Base-by-base conservation (phyloP, 148 eudicot genomes). In the Oxyria digyna region DNA sequence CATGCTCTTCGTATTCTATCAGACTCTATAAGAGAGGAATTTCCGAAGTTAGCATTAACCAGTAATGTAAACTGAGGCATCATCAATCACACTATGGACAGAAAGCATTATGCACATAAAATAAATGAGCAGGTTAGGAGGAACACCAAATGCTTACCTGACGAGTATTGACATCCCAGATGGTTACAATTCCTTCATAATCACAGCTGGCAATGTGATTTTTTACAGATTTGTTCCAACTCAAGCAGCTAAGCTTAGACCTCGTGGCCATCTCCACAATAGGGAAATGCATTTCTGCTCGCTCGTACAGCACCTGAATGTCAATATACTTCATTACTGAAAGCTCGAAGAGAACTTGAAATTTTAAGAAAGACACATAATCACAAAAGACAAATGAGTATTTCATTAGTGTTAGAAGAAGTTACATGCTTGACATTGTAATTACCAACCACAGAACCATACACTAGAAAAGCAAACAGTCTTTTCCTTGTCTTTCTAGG, bases 1-100 rank as follows among this genome's bases (percentile, higher is more conserved):
- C 96, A 79, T 92, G 97, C 85, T 92, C 97, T 73, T 92, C 97
- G 52, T 89, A 92, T 80, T 92, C 96, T 81, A 87, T 82, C 43
- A 92, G 74, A 83, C 96, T 89, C 97, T 91, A 64, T 40, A 78
- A 64, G 50, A 38, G 42, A 48, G 45, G 64, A 64, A 27, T 69
- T 26, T 35, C 50, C 12, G 41, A 18, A 50, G 26, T 68, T 29
- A 59, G 65, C n/a, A 68, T 33, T 54, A 41, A 12, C 41, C n/a
- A 52, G 18, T 13, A 35, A 18, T 14, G 8, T 17, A 54, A 54
- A 5, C 3, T 54, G 15, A 3, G 32, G 31, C 62, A 54, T 54
- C 62, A 54, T 9, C 62, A 54, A 54, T 9, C 62, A 54, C 15
- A 11, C 4, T 54, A 21, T 21, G 31, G 32, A 24, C 29, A 23